Evolutionary conservation across 106 monocot genomes (phyloP), one percentile per base, ranked within the genome.

Genomic region (Dioscorea dumetorum): DNA sequence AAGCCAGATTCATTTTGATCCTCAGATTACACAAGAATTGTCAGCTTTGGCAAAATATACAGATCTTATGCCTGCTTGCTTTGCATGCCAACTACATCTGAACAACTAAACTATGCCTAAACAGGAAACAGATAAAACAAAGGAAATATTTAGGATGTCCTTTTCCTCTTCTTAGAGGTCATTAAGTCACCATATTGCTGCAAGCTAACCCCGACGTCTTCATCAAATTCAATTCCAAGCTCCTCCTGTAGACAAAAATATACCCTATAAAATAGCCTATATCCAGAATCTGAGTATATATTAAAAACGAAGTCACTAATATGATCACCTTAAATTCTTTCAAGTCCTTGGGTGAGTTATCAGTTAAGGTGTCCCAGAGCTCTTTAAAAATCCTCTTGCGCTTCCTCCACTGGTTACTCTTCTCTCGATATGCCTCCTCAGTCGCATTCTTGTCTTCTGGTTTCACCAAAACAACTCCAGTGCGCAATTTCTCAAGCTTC

Each of bases 371-470:
- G 82, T 88, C 88, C 95, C 95, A 97, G 48, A 97, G 67, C 61
- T 97, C 91, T 67, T 84, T 91, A 73, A 97, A 97, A 20, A 97
- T 97, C 74, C 88, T 88, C 78, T 88, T 95, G 8, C 91, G 79
- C 70, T 76, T 95, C 63, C 88, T 81, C 95, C 95, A 95, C 35
- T 91, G 95, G 56, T 83, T 95, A 50, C 88, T 62, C 68, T 91
- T 95, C 75, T 90, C 87, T 57, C 24, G 15, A 33, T 73, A 97
- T 48, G 79, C 61, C 32, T 86, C 85, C 77, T 91, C 79, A 16
- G 86, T 78, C 16, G 63, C 35, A 67, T 88, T 95, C 50, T 75
- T 91, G 60, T 95, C 88, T 78, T 95, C 95, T 66, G 91, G 83
- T 67, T 78, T 90, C 20, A 95, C 91, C 69, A 95, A 56, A 66